Evolutionary conservation across 257 asterid species (phyloP).

Genomic region (Oldenlandia corymbosa): DNA sequence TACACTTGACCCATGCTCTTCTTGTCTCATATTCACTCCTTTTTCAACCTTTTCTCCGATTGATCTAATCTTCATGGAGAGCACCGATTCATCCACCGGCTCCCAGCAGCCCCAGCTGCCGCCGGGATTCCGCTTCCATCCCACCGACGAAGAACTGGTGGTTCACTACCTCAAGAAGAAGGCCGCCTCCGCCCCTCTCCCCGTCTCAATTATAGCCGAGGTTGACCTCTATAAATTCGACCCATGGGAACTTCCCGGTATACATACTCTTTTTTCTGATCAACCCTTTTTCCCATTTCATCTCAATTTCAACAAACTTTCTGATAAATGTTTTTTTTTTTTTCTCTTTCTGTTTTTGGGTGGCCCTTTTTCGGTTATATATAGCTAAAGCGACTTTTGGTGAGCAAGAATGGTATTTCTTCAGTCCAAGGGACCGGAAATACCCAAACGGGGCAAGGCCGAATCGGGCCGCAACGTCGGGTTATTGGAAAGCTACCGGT

Average conservation of each 20-base stretch:
- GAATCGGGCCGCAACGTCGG: conserved; percentile 47
- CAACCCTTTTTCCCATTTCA: neutral
- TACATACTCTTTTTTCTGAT: too few species aligned
- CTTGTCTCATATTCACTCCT: neutral
- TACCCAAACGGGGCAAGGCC: conserved; percentile 53
- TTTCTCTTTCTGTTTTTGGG: neutral
- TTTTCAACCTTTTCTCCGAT: neutral
- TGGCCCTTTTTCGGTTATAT: neutral
- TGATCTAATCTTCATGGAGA: conserved; percentile 6
- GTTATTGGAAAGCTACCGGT: conserved; percentile 57
- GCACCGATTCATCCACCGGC: conserved; percentile 18
- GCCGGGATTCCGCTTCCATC: conserved; percentile 56
- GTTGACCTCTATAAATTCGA: conserved; percentile 50
- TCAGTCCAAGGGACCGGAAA: conserved; percentile 45
- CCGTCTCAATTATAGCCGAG: conserved; percentile 47
- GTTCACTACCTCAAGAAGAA: conserved; percentile 49
- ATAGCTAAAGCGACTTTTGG: conserved; percentile 49
- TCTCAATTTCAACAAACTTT: neutral
- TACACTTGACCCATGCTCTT: conserved; percentile 1
- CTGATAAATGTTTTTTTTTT: neutral
- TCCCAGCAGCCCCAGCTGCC: conserved; percentile 45
- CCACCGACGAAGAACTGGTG: conserved; percentile 49
- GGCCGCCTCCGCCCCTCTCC: conserved; percentile 42
- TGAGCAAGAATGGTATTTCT: conserved; percentile 50
- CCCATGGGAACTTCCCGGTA: conserved; percentile 53